Evolutionary conservation across 2,329 filamentous ascomycete species (phyloP).

Genomic region (Didymella exigua): DNA sequence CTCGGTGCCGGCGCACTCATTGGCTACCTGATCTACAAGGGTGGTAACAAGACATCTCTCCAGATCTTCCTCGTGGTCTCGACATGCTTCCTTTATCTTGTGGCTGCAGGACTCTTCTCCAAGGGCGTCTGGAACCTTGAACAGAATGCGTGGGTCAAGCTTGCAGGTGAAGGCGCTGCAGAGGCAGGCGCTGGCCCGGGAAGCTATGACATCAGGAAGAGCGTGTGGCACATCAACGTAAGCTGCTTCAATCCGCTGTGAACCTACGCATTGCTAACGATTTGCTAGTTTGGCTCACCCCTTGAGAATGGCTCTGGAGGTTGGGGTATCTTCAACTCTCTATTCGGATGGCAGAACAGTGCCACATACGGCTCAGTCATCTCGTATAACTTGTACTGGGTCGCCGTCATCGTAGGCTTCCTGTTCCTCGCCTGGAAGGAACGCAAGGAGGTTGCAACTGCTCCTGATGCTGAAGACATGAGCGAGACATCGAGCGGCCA

Average conservation of each 20-base stretch:
- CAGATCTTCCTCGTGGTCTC: slow-evolving; percentile 82
- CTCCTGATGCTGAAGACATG: slow-evolving; percentile 9
- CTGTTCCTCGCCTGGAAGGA: slow-evolving; percentile 71
- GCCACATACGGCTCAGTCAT: slow-evolving; percentile 87
- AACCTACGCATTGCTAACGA: slow-evolving; percentile 4
- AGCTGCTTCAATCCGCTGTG: slow-evolving; percentile 38
- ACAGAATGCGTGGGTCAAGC: slow-evolving; percentile 68
- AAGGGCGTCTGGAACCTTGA: slow-evolving; percentile 77
- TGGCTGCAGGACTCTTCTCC: slow-evolving; percentile 82
- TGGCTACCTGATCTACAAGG: slow-evolving; percentile 77
- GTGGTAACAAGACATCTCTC: slow-evolving; percentile 68
- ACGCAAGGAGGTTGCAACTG: slow-evolving; percentile 41
- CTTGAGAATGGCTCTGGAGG: slow-evolving; percentile 73
- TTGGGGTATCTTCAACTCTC: slow-evolving; percentile 86
- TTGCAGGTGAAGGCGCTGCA: slow-evolving; percentile 66
- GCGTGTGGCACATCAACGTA: slow-evolving; percentile 82
- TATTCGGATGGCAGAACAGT: slow-evolving; percentile 87
- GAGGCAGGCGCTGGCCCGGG: slow-evolving; percentile 71
- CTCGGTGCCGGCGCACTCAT: slow-evolving; percentile 69
- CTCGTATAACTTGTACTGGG: slow-evolving; percentile 88
- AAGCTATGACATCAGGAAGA: slow-evolving; percentile 78
- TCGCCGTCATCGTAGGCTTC: slow-evolving; percentile 71
- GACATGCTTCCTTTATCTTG: slow-evolving; percentile 82
- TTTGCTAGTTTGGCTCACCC: slow-evolving; percentile 73
- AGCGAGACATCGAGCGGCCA: slow-evolving; percentile 26